These are phyloP conservation scores for Kregervanrija delftensis DNA, from an alignment of 805 yeast genomes.

Conservation along the genomic window DNA sequence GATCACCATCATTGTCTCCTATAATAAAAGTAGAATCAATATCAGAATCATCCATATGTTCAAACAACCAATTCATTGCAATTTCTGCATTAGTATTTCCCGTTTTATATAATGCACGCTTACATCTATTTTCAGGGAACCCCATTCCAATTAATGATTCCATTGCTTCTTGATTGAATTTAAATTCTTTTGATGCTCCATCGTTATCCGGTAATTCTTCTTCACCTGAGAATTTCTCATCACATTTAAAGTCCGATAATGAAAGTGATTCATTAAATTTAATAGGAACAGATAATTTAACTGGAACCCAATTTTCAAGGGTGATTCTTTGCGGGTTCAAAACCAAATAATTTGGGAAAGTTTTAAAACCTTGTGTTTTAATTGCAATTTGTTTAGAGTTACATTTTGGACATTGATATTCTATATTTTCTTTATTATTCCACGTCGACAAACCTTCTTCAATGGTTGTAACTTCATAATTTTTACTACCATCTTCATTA, in stretches of 20 bases:
- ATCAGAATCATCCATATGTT: slow-evolving; percentile 78
- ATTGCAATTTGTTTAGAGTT: slow-evolving; percentile 28
- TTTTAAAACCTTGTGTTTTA: slow-evolving; percentile 42
- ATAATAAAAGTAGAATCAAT: slow-evolving; percentile 57
- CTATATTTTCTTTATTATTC: slow-evolving; percentile 47
- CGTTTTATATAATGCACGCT: slow-evolving; percentile 63
- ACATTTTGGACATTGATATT: slow-evolving; percentile 59
- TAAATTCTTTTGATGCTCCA: slow-evolving; percentile 29
- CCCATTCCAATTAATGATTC: slow-evolving; percentile 72
- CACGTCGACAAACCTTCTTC: slow-evolving; percentile 39
- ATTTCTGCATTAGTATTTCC: slow-evolving; percentile 59
- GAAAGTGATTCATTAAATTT: slow-evolving; percentile 35
- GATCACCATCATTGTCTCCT: slow-evolving; percentile 2
- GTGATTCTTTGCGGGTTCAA: slow-evolving; percentile 75
- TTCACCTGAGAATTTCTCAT: slow-evolving; percentile 37
- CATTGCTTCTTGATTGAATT: slow-evolving; percentile 50
- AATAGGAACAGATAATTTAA: slow-evolving; percentile 72
- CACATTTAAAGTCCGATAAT: slow-evolving; percentile 35
- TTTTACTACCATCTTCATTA: slow-evolving; percentile 39
- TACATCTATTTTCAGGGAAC: slow-evolving; percentile 61
- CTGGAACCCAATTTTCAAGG: slow-evolving; percentile 85
- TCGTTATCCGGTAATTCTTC: slow-evolving; percentile 30
- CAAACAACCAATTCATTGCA: slow-evolving; percentile 88
- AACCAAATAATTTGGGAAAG: slow-evolving; percentile 66
- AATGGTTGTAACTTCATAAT: slow-evolving; percentile 44